A percentile compares a stretch with the other conserved stretches of the same genome.
Evolutionary conservation across 768 basidiomycete genomes (phyloP).

Genomic region (Boletus rubropictus): DNA sequence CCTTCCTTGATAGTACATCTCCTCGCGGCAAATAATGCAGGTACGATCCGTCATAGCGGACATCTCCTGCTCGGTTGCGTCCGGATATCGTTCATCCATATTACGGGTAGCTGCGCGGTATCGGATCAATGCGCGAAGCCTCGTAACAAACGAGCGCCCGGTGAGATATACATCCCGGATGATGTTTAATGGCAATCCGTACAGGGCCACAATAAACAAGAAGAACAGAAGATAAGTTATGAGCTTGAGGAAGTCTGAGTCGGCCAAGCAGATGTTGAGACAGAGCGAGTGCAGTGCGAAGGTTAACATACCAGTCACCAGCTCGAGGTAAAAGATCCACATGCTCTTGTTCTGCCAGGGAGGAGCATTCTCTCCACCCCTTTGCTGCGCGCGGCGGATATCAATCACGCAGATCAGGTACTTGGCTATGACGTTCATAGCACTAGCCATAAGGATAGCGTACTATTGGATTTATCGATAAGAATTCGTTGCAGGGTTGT

Average conservation of each 20-base stretch:
- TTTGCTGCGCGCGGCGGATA: conserved; percentile 64
- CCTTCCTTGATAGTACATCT: conserved; percentile 57
- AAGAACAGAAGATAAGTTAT: conserved; percentile 92
- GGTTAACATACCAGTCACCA: conserved; percentile 67
- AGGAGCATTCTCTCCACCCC: conserved; percentile 80
- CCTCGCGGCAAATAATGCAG: conserved; percentile 97
- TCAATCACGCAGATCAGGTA: conserved; percentile 81
- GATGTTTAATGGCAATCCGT: conserved; percentile 94
- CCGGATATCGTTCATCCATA: conserved; percentile 94
- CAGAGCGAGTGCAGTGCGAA: neutral
- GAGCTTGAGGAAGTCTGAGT: conserved; percentile 85
- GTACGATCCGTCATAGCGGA: conserved; percentile 77
- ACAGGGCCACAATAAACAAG: conserved; percentile 86
- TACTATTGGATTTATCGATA: conserved; percentile 49
- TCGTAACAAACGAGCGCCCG: conserved; percentile 83
- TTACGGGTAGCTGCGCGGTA: conserved; percentile 93
- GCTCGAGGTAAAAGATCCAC: conserved; percentile 92
- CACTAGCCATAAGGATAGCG: conserved; percentile 79
- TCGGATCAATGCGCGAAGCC: conserved; percentile 81
- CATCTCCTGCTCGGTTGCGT: conserved; percentile 85
- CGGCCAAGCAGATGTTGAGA: conserved; percentile 6
- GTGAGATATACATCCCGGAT: conserved; percentile 96
- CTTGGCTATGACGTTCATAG: conserved; percentile 72
- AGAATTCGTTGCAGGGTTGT: neutral
- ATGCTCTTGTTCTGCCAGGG: conserved; percentile 99